These are phyloP conservation scores for Daldinia sp. DNA, from an alignment of 2,329 filamentous ascomycete species.

Conservation along the genomic window DNA sequence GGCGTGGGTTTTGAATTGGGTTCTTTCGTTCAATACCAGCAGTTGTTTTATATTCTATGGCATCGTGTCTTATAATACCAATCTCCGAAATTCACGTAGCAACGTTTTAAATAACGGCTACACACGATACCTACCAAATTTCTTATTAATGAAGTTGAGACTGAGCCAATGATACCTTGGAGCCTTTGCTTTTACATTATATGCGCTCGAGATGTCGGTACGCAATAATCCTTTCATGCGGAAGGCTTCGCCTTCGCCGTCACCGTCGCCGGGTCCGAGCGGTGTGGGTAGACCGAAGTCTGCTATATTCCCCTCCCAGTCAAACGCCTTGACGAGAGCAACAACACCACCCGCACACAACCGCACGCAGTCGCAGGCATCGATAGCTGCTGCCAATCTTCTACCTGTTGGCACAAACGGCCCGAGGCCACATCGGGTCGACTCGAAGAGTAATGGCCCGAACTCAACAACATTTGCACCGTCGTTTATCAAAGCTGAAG, in stretches of 20 bases:
- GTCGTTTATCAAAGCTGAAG: conserved; percentile 92
- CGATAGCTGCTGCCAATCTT: conserved; percentile 58
- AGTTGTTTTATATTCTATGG: conserved; percentile 42
- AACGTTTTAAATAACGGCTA: conserved; percentile 25
- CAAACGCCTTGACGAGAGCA: conserved; percentile 55
- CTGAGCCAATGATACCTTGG: conserved; percentile 16
- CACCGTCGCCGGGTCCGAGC: conserved; percentile 60
- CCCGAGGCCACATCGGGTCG: conserved; percentile 60
- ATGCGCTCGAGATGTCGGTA: conserved; percentile 72
- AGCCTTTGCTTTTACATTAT: conserved; percentile 61
- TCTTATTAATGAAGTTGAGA: conserved; percentile 33
- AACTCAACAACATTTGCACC: conserved; percentile 90
- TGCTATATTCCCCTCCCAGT: conserved; percentile 74
- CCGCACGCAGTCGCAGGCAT: conserved; percentile 76
- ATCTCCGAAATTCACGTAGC: conserved; percentile 29
- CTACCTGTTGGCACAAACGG: conserved; percentile 54
- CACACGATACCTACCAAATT: conserved; percentile 13
- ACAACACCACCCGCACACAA: conserved; percentile 66
- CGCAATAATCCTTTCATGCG: conserved; percentile 85
- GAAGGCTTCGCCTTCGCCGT: conserved; percentile 75
- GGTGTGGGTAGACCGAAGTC: conserved; percentile 76
- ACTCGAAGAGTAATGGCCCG: conserved; percentile 74
- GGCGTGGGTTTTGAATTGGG: conserved; percentile 11
- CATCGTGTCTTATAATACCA: conserved; percentile 37
- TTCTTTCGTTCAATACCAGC: conserved; percentile 14